phyloP scores from a whole-genome alignment of 2,329 filamentous ascomycete genomes.

The Diaporthe amygdali region DNA sequence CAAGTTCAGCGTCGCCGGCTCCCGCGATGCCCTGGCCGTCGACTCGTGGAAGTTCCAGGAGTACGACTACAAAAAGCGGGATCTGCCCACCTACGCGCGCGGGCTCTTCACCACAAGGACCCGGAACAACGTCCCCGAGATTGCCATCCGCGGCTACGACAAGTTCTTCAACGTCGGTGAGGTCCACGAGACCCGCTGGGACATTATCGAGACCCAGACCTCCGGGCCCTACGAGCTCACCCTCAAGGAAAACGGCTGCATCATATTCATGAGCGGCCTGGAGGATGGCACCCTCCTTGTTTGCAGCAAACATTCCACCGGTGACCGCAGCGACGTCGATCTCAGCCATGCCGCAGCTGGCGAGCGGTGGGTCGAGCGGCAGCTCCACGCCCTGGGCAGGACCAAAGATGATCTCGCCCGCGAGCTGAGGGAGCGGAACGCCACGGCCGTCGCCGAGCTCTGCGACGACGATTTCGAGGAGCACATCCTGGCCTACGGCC shows the following conservation, averaged over 20 bases:
- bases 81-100: slow-evolving; percentile 89
- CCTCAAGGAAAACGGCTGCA: slow-evolving; percentile 99
- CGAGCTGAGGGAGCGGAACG: slow-evolving; percentile 79
- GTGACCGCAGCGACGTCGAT: slow-evolving; percentile 71
- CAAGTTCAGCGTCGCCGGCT: slow-evolving; percentile 71
- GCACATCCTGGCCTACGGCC: slow-evolving; percentile 88
- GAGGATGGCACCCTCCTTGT: slow-evolving; percentile 89
- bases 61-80: slow-evolving; percentile 90
- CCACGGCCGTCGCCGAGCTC: slow-evolving; percentile 93
- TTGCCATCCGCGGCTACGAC: slow-evolving; percentile 90
- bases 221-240: slow-evolving; percentile 92
- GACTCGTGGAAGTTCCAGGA: slow-evolving; percentile 95
- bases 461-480: slow-evolving; percentile 97
- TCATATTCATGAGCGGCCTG: slow-evolving; percentile 93
- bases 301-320: slow-evolving; percentile 99
- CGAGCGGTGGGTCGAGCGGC: slow-evolving; percentile 80
- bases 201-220: slow-evolving; percentile 76
- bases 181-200: slow-evolving; percentile 82
- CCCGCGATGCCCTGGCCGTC: slow-evolving; percentile 69
- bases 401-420: slow-evolving; percentile 78
- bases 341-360: slow-evolving; percentile 85
- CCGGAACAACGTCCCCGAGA: slow-evolving; percentile 71
- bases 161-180: slow-evolving; percentile 98
- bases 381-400: slow-evolving; percentile 79
- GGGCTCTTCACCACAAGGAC: slow-evolving; percentile 89